A percentile compares a stretch with the other conserved stretches of the same genome.
phyloP scores from a whole-genome alignment of 1,284 basidiomycete species.

The Pterulicium gracile region DNA sequence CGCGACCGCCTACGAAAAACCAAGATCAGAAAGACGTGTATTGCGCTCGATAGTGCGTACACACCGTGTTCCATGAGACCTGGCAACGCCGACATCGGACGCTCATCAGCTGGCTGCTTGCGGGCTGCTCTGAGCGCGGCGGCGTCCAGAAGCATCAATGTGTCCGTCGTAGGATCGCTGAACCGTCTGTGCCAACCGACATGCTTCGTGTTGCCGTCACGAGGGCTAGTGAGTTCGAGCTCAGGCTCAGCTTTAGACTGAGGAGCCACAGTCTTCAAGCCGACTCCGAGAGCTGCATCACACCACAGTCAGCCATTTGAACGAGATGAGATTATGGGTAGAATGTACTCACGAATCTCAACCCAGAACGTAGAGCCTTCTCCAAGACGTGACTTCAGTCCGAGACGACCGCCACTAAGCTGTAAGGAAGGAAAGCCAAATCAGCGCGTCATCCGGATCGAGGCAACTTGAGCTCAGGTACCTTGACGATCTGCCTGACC shows the following conservation, averaged over 20 bases:
- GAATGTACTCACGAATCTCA: constrained; percentile 68
- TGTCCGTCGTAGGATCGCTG: not conserved
- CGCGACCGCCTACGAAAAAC: constrained; percentile 36
- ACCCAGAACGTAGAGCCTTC: constrained; percentile 73
- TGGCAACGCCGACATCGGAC: constrained; percentile 42
- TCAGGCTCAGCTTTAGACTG: not conserved
- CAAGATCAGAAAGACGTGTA: constrained; percentile 3
- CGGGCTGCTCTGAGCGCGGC: constrained; percentile 18
- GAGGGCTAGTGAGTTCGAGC: not conserved
- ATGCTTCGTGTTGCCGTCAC: not conserved
- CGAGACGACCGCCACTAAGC: constrained; percentile 69
- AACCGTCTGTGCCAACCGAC: not conserved
- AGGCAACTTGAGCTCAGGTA: no score
- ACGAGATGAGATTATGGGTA: no score
- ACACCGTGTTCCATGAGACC: constrained; percentile 62
- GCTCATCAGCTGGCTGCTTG: constrained; percentile 15
- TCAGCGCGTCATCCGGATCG: no score
- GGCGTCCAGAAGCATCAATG: constrained; percentile 15
- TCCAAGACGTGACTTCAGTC: constrained; percentile 53
- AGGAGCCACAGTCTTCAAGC: constrained; percentile 20
- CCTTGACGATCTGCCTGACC: constrained; percentile 86
- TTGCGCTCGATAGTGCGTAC: constrained; percentile 8
- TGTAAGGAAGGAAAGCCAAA: no score
- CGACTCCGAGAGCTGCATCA: constrained; percentile 29
- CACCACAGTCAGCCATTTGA: no score